Evolutionary conservation across 2,329 filamentous ascomycete genomes (phyloP), one percentile per base, ranked within the genome.

Genomic region (Zymoseptoria passerinii): DNA sequence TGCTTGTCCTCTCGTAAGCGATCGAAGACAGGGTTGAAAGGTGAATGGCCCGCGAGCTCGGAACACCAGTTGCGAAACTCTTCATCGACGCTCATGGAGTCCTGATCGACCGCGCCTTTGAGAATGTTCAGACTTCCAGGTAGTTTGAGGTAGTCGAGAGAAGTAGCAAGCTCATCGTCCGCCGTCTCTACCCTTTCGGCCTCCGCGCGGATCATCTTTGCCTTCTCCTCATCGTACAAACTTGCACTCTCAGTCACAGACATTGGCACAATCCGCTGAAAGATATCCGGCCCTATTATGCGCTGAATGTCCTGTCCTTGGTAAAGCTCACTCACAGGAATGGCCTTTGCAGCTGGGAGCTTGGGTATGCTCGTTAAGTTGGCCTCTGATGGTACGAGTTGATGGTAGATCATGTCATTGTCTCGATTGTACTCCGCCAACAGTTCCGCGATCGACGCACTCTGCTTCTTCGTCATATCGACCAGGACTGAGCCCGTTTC

Each of bases 351-450:
- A 1, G 94, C 95, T 4, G 92, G 91, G 16, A 97, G 80, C 72
- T 97, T 99, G 2, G 91, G 83, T 53, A 99, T 91, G 1, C 87
- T 82, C 1, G 89, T 78, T 10, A 99, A 77, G 28, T 87, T 87
- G 3, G 91, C 89, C 73, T 96, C 91, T 8, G 87, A 86, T 0
- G 94, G 92, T 1, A 99, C 87, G 1, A 85, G 86, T 67, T 97
- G 90, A 71, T 99, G 94, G 70, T 99, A 99, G 71, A 99, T 96
- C 73, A 94, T 97, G 71, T 99, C 94, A 66, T 99, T 99, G 73
- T 99, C 94, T 69, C 95, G 96, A 65, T 82, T 80, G 53, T 92
- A 81, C 61, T 89, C 86, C 18, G 79, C 78, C 20, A 96, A 77
- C 71, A 89, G 92, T 61, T 92, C 88, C 70, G 95, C 88, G 2